Conservation (phyloP, 495 filamentous ascomycete species). For the Penicillium samsonianum region DNA sequence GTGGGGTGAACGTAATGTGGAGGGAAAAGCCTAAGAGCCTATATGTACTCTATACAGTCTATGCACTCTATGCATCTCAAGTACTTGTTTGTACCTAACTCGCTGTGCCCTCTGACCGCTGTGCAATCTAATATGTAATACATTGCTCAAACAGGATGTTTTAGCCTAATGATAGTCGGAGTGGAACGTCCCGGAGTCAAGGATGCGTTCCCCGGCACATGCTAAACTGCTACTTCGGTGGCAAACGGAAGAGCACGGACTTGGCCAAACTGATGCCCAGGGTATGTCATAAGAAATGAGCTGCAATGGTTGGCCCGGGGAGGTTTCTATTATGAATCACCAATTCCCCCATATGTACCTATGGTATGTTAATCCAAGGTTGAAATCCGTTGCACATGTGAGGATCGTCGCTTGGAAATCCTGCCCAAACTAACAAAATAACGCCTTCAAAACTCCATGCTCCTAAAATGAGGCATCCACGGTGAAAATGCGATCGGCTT, state of each 20-base stretch:
- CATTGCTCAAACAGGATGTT: neutral
- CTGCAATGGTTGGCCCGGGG: slow-evolving; percentile 6
- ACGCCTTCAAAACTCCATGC: slow-evolving; percentile 27
- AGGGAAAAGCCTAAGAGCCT: neutral
- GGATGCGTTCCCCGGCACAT: slow-evolving; percentile 18
- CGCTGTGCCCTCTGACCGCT: neutral
- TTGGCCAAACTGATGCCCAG: slow-evolving; percentile 3
- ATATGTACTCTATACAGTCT: neutral
- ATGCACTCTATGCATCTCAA: neutral
- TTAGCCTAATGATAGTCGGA: neutral
- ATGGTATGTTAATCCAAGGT: neutral
- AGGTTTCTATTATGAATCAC: slow-evolving; percentile 12
- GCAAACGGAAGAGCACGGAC: slow-evolving; percentile 15
- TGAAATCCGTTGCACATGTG: neutral
- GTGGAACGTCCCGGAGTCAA: slow-evolving; percentile 16
- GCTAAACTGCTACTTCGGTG: slow-evolving; percentile 18
- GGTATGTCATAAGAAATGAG: neutral
- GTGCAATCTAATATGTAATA: neutral
- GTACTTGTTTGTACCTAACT: no score
- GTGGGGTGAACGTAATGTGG: slow-evolving; percentile 8
- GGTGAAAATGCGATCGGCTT: neutral
- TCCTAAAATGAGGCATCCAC: slow-evolving; percentile 1
- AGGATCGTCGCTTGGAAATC: neutral
- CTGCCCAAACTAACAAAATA: neutral
- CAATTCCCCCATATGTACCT: slow-evolving; percentile 1